Base-by-base conservation (phyloP, 495 filamentous ascomycete species). In the Tuber microsphaerosporum region DNA sequence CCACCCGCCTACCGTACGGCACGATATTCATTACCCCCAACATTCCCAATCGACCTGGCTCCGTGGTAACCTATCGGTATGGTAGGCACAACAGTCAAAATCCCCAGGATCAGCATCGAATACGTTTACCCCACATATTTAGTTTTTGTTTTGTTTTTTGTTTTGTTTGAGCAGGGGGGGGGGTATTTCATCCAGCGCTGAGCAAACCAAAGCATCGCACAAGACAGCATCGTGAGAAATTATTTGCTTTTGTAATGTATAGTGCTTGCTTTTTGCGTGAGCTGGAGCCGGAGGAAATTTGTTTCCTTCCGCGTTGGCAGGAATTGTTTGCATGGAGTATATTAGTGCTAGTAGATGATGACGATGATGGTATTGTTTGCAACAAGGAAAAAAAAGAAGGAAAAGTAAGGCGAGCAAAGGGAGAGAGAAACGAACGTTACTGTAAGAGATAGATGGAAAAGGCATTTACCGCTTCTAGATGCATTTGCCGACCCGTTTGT, bases 81-180 rank as follows among this genome's bases (percentile, higher is more conserved):
- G 56, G 56, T 65, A 34, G 56, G 56, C 14, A 65, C 3, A 19
- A 26, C 6, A 16, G 12, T 31, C 31, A 34, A 34, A 19, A 34
- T 4, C 26, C 56, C 56, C 26, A 65, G 26, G n/a, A 31, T 10
- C 56, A 17, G 26, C 14, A 65, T 9, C 26, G 56, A 65, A 65
- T 65, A 65, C 56, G 56, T 65, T 65, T 65, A 65, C 56, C 56
- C 56, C 56, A 65, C 56, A 65, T 65, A 65, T 65, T 65, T 31
- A 1, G 12, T 65, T 65, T 34, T 65, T 31, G 3, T 26, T 61
- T 61, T 22, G 3, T 61, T 14, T 22, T 51, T 51, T 51, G 8
- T 41, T 41, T 41, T 41, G 39, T 41, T 41, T 41, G 4, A 3
- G 39, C 39, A 41, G 39, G 39, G 39, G 39, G 39, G 20, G 48